Evolutionary conservation across 2,329 filamentous ascomycete genomes (phyloP).

Genomic region (Fusarium nelsonii): DNA sequence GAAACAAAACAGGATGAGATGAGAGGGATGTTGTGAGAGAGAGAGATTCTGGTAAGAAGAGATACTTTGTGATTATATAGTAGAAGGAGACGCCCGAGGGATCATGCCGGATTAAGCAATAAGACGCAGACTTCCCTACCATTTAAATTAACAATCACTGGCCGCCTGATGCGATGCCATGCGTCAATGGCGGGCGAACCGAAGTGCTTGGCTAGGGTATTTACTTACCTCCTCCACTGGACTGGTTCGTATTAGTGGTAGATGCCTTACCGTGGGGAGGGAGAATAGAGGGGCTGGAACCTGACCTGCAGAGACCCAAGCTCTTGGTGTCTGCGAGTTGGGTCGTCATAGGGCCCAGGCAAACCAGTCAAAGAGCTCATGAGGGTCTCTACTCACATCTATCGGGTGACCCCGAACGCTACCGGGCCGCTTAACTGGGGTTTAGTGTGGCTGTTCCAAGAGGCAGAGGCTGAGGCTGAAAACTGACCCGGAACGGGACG

Average conservation of each 20-base stretch:
- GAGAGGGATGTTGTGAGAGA: background rate
- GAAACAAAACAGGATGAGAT: background rate
- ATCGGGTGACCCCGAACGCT: conserved; percentile 44
- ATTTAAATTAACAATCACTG: conserved; percentile 23
- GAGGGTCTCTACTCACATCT: conserved; percentile 17
- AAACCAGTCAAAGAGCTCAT: conserved; percentile 36
- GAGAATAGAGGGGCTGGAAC: conserved; percentile 42
- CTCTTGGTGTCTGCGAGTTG: conserved; percentile 21
- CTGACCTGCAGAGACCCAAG: conserved; percentile 40
- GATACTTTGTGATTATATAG: background rate
- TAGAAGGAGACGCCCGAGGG: conserved; percentile 16
- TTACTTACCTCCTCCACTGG: background rate
- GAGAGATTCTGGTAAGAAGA: background rate
- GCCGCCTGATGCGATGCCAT: conserved; percentile 11
- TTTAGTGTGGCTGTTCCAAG: conserved; percentile 23
- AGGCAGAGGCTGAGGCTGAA: conserved; percentile 40
- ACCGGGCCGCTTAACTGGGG: conserved; percentile 41
- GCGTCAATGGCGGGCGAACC: conserved; percentile 37
- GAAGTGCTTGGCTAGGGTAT: conserved; percentile 6
- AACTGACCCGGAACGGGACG: conserved; percentile 12
- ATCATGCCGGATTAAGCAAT: conserved; percentile 25
- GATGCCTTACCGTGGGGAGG: conserved; percentile 1
- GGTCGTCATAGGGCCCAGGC: conserved; percentile 28
- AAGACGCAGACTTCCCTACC: conserved; percentile 1
- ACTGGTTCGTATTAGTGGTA: conserved; percentile 3